Conservation (phyloP, 306 rosid genomes). For the Datisca glomerata region DNA sequence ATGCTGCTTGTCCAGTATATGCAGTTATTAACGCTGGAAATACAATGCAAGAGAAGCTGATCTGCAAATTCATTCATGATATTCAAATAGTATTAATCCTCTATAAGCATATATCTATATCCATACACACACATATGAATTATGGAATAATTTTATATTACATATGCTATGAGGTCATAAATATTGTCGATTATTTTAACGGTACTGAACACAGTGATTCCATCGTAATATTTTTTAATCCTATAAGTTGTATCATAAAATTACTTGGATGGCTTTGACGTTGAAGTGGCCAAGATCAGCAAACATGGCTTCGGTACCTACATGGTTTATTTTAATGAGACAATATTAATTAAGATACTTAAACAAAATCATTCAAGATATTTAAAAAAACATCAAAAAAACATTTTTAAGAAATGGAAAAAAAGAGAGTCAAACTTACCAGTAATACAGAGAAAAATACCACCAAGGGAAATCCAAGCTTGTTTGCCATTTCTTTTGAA, state of each 20-base stretch:
- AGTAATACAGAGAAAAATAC: constrained; percentile 47
- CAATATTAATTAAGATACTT: no score
- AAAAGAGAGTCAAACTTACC: constrained; percentile 10
- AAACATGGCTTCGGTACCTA: constrained; percentile 90
- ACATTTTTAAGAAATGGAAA: no score
- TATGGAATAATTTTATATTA: no score
- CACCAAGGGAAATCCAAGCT: constrained; percentile 57
- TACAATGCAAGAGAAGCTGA: constrained; percentile 38
- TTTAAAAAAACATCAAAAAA: background rate
- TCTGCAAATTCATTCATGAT: constrained; percentile 18
- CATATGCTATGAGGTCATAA: no score
- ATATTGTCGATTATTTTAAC: no score
- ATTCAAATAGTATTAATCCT: no score
- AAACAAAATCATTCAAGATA: background rate
- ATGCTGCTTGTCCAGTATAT: constrained; percentile 50
- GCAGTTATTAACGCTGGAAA: constrained; percentile 35
- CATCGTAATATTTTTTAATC: no score
- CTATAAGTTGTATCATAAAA: no score
- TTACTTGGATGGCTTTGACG: constrained; percentile 61
- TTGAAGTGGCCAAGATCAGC: constrained; percentile 89
- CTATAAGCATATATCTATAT: no score
- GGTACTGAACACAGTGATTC: no score
- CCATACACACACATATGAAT: no score
- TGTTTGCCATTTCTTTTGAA: constrained; percentile 35
- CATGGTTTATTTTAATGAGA: no score